Conservation (phyloP, 106 monocot genomes). For the Platanthera guangdongensis region DNA sequence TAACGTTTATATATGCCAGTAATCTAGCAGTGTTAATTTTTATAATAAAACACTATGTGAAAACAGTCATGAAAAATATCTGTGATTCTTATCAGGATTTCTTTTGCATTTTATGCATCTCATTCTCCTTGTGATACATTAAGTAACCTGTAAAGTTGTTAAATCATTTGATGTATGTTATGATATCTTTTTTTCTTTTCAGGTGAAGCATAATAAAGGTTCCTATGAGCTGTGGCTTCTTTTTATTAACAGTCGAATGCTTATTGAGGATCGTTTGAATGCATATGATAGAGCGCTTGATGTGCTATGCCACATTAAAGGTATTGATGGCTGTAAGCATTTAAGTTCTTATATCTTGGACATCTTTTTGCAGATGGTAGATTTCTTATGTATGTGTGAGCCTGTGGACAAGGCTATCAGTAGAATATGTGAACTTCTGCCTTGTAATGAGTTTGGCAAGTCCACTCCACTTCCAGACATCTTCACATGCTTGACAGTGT, state of each 20-base stretch:
- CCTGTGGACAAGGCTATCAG: slow-evolving; percentile 38
- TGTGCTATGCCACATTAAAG: slow-evolving; percentile 27
- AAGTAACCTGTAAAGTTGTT: not conserved
- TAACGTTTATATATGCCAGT: too few relatives aligned
- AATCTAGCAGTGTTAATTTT: too few relatives aligned
- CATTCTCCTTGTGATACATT: not conserved
- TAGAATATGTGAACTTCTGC: slow-evolving; percentile 29
- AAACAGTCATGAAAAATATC: not conserved
- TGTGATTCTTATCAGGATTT: not conserved
- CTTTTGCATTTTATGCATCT: not conserved
- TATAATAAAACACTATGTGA: too few relatives aligned
- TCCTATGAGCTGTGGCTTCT: slow-evolving; percentile 96
- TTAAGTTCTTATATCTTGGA: slow-evolving; percentile 72
- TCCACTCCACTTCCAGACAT: slow-evolving; percentile 31
- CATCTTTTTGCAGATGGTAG: slow-evolving; percentile 83
- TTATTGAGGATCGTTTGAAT: slow-evolving; percentile 36
- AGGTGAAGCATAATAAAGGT: slow-evolving; percentile 65
- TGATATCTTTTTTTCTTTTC: slow-evolving; percentile 18
- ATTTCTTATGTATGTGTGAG: slow-evolving; percentile 67
- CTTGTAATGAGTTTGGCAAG: slow-evolving; percentile 6
- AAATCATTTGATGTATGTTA: not conserved
- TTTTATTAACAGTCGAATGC: slow-evolving; percentile 77
- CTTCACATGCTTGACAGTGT: slow-evolving; percentile 33
- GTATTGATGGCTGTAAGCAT: slow-evolving; percentile 18
- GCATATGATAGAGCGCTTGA: slow-evolving; percentile 64